These are phyloP conservation scores for Pseudocercospora crystallina DNA, from an alignment of 2,329 filamentous ascomycete species.

Conservation along the genomic window DNA sequence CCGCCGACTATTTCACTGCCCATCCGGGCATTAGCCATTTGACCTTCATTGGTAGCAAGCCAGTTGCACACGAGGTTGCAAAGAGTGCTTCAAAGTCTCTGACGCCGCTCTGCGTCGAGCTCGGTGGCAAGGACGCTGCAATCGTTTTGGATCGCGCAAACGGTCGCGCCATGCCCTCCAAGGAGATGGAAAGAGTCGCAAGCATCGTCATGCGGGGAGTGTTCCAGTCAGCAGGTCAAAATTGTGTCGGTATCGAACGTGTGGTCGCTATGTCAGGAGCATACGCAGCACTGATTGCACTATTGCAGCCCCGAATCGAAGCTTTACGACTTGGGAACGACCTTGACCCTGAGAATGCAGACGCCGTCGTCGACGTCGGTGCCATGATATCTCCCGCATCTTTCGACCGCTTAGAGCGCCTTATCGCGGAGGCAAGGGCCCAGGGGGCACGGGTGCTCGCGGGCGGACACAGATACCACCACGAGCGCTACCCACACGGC, in stretches of 20 bases:
- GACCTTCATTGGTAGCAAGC: conserved; percentile 90
- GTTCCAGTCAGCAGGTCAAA: conserved; percentile 94
- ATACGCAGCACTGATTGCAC: conserved; percentile 70
- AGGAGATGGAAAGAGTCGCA: conserved; percentile 66
- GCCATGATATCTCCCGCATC: conserved; percentile 80
- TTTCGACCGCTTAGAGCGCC: conserved; percentile 72
- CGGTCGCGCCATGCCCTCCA: conserved; percentile 44
- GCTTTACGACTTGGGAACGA: conserved; percentile 73
- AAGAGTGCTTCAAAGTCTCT: conserved; percentile 79
- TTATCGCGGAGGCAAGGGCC: conserved; percentile 74
- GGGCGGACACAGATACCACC: conserved; percentile 70
- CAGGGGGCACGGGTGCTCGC: conserved; percentile 78
- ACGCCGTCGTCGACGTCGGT: conserved; percentile 69
- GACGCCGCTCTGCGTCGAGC: conserved; percentile 85
- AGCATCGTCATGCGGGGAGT: conserved; percentile 87
- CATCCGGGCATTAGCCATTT: conserved; percentile 83
- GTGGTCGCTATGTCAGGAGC: conserved; percentile 77
- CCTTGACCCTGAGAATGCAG: conserved; percentile 49
- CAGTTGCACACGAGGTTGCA: conserved; percentile 84
- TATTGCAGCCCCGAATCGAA: conserved; percentile 71
- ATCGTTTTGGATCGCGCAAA: conserved; percentile 79
- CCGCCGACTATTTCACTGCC: conserved; percentile 77
- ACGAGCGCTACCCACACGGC: conserved; percentile 72
- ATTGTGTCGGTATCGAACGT: conserved; percentile 96
- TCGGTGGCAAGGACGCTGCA: conserved; percentile 92